A percentile compares a stretch with the other conserved stretches of the same genome.
Conservation (phyloP, 202 grass and related monocot species). For the Brachypodium distachyon region DNA sequence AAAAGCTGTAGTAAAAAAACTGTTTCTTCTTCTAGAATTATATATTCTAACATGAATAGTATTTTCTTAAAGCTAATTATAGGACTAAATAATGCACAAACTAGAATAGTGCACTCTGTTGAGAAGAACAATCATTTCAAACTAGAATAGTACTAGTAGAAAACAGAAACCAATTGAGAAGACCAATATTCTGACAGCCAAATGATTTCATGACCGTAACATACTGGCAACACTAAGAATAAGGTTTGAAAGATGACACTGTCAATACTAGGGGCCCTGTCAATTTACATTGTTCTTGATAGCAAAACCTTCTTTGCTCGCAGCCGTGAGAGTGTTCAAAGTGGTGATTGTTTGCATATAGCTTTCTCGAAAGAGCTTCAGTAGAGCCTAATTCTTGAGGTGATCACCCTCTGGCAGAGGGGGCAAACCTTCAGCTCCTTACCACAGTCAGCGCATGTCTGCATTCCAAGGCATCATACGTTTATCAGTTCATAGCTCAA, state of each 20-base stretch:
- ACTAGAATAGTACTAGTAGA: neutral
- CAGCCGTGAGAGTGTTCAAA: neutral
- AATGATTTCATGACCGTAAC: neutral
- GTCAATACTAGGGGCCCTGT: neutral
- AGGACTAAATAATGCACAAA: too few relatives aligned
- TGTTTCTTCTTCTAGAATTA: too few relatives aligned
- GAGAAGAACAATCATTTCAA: too few relatives aligned
- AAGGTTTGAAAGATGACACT: neutral
- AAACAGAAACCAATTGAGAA: neutral
- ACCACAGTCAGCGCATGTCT: slow-evolving; percentile 47
- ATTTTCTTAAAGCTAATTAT: too few relatives aligned
- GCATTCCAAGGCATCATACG: neutral
- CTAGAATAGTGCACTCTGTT: too few relatives aligned
- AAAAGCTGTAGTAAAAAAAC: too few relatives aligned
- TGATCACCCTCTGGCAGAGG: slow-evolving; percentile 55
- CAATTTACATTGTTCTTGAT: neutral
- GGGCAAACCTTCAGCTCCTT: slow-evolving; percentile 62
- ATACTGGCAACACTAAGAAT: neutral
- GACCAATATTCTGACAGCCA: neutral
- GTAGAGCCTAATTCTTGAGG: slow-evolving; percentile 63
- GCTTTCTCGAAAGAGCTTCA: slow-evolving; percentile 14
- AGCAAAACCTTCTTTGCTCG: neutral
- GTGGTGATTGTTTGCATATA: neutral
- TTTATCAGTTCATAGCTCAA: neutral
- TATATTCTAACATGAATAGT: too few relatives aligned